Base-by-base conservation (phyloP, 1,284 basidiomycete species). In the Amylostereum areolatum region DNA sequence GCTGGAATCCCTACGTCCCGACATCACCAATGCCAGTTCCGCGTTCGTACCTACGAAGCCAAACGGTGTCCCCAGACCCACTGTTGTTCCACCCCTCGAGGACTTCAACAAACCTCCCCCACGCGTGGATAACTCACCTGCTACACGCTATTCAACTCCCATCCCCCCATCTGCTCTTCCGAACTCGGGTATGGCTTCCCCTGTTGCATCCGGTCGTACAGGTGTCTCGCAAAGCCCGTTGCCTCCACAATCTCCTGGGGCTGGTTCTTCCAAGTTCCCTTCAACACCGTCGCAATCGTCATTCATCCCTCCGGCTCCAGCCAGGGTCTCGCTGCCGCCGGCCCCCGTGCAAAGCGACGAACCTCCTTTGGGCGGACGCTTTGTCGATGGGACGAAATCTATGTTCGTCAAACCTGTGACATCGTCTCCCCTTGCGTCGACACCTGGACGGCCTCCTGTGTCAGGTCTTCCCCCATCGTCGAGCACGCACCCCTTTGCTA, bases 1-100 rank as follows among this genome's bases (percentile, higher is more conserved):
- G 64, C 73, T 96, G 9, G 93, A 96, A 62, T 76, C 87, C n/a
- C 78, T 97, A 35, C 74, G 79, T 52, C 78, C 76, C 1, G 93
- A 96, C 60, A 72, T 97, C 43, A 72, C 67, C 56, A 77, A 74
- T 56, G 82, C 88, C 43, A 75, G 80, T 48, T 80, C 81, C 59
- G 85, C 83, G 60, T 71, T 72, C 27, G 59, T 72, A 1, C 74
- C 75, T 5, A 55, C 70, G 29, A 68, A 67, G 51, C 54, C 70
- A 1, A 76, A 76, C 54, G 74, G 67, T 37, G 72, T 68, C 9
- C 83, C 82, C 0, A 80, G 77, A 54, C 85, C 87, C 7, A 70
- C 69, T 5, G 62, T 81, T 49, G 64, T 89, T 34, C 80, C 77
- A 2, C 80, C 80, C 1, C 64, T 89, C 35, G 84, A 88, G 57